These are phyloP conservation scores for Polychaeton citri DNA, from an alignment of 2,329 filamentous ascomycete genomes.

Conservation along the genomic window DNA sequence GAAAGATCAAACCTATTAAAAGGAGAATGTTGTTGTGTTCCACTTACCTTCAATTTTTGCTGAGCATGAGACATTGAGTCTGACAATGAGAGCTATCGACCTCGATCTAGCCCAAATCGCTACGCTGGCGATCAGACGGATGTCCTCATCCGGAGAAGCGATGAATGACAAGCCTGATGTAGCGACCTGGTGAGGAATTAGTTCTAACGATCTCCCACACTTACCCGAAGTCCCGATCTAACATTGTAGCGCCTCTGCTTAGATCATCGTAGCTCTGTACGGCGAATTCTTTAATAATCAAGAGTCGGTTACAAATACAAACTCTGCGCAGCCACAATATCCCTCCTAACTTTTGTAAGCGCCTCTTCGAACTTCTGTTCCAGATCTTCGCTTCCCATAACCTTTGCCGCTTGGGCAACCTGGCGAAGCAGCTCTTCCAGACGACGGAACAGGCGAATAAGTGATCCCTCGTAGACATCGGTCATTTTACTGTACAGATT, in stretches of 20 bases:
- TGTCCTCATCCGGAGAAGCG: neutral
- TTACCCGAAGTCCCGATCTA: neutral
- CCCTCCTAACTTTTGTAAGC: constrained; percentile 72
- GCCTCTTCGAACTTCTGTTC: constrained; percentile 84
- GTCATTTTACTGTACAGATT: constrained; percentile 74
- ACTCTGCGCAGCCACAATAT: constrained; percentile 90
- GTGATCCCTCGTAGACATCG: constrained; percentile 88
- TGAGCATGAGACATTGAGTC: too few species aligned
- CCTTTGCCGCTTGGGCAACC: constrained; percentile 89
- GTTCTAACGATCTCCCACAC: neutral
- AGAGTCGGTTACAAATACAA: constrained; percentile 58
- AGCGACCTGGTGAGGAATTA: neutral
- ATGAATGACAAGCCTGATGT: neutral
- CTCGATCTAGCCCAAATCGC: neutral
- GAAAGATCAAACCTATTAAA: too few species aligned
- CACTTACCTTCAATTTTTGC: too few species aligned
- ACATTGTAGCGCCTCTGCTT: neutral
- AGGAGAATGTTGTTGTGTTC: too few species aligned
- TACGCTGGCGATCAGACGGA: neutral
- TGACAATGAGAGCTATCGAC: neutral
- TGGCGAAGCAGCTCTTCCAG: constrained; percentile 88
- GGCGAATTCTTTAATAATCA: too few species aligned
- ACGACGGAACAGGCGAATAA: constrained; percentile 91
- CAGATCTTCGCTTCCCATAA: constrained; percentile 94
- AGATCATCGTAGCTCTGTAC: too few species aligned